These are phyloP conservation scores for Ochetophila trinervis DNA, from an alignment of 306 rosid genomes.

Conservation along the genomic window DNA sequence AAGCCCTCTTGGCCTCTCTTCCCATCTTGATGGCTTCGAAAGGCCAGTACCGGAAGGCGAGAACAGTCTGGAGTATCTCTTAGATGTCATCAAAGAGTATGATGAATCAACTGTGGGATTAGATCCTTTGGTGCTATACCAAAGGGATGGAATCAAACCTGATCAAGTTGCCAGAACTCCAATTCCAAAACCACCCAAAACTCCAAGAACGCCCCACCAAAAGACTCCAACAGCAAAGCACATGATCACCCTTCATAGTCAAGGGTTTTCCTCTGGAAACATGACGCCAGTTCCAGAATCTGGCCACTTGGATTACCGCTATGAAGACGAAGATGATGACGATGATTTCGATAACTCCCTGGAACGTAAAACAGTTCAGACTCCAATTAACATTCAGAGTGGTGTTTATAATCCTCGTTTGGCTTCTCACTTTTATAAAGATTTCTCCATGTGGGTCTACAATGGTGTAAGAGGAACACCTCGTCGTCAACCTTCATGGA, in stretches of 20 bases:
- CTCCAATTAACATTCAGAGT: conserved; percentile 45
- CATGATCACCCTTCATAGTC: conserved; percentile 47
- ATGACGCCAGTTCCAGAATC: conserved; percentile 42
- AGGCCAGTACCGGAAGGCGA: conserved; percentile 84
- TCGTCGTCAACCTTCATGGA: conserved; percentile 68
- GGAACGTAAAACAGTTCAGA: conserved; percentile 49
- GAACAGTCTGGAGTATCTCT: conserved; percentile 65
- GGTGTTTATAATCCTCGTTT: conserved; percentile 57
- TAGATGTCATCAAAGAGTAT: conserved; percentile 81
- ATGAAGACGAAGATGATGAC: conserved; percentile 40
- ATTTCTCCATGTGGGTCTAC: conserved; percentile 76
- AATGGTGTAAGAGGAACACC: conserved; percentile 76
- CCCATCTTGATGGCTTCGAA: conserved; percentile 69
- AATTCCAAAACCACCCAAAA: conserved; percentile 39
- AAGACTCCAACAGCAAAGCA: conserved; percentile 50
- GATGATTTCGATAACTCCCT: conserved; percentile 66
- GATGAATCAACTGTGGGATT: conserved; percentile 80
- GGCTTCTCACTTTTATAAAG: conserved; percentile 84
- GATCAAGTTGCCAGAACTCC: conserved; percentile 53
- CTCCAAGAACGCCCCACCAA: conserved; percentile 38
- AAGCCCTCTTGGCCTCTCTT: conserved; percentile 50
- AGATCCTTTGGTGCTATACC: conserved; percentile 69
- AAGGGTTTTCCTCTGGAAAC: conserved; percentile 45
- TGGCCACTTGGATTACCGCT: conserved; percentile 27
- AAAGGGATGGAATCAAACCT: conserved; percentile 66